phyloP scores from a whole-genome alignment of 352 stramenopile genomes.

The Phytophthora foliorum region DNA sequence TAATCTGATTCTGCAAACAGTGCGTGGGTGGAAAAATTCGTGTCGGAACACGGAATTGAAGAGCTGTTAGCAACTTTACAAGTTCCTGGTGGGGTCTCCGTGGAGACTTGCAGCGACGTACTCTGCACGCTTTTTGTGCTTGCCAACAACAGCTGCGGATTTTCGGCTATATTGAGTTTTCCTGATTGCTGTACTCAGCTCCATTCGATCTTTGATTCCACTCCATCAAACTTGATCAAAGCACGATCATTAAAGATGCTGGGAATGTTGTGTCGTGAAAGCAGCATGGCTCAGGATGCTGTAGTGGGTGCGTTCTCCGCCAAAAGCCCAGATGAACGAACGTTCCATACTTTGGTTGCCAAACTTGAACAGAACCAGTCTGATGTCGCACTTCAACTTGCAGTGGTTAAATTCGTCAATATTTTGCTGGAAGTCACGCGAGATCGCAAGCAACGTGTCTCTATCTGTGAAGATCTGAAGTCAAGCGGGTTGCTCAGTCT shows the following conservation, averaged over 20 bases:
- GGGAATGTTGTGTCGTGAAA: conserved; percentile 45
- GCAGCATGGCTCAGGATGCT: conserved; percentile 29
- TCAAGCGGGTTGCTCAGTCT: conserved; percentile 40
- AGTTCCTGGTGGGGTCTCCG: conserved; percentile 26
- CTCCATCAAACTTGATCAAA: conserved; percentile 33
- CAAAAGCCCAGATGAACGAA: conserved; percentile 14
- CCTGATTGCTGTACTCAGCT: conserved; percentile 43
- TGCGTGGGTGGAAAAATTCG: conserved; percentile 65
- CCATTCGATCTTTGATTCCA: conserved; percentile 38
- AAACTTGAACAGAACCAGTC: conserved; percentile 36
- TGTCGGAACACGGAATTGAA: conserved; percentile 51
- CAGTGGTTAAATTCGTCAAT: conserved; percentile 61
- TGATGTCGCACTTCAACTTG: conserved; percentile 43
- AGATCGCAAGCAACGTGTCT: conserved; percentile 31
- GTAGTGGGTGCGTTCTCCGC: conserved; percentile 44
- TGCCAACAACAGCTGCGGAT: conserved; percentile 39
- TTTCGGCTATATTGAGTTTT: conserved; percentile 42
- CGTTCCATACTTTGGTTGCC: conserved; percentile 40
- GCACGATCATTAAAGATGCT: conserved; percentile 34
- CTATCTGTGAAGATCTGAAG: conserved; percentile 59
- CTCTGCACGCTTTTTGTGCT: conserved; percentile 65
- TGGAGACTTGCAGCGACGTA: conserved; percentile 46
- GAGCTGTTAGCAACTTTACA: conserved; percentile 52
- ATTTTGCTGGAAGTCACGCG: conserved; percentile 46
- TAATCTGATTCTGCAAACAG: conserved; percentile 25